Conservation (phyloP, 2,329 filamentous ascomycete genomes). For the Cladosporium cucumerinum region DNA sequence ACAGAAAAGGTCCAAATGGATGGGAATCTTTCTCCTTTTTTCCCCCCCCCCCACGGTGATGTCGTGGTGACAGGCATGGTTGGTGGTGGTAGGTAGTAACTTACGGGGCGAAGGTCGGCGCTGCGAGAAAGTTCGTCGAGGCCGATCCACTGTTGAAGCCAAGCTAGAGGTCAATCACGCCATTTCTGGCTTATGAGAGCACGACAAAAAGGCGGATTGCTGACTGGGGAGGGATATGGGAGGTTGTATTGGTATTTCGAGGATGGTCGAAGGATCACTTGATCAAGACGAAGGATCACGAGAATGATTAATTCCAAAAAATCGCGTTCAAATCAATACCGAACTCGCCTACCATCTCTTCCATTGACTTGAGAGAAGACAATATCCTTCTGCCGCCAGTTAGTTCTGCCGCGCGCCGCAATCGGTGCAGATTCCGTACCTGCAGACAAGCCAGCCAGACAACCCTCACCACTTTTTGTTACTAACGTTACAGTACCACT, state of each 20-base stretch:
- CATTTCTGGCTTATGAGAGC: conserved; percentile 11
- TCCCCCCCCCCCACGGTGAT: neutral
- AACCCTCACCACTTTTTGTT: neutral
- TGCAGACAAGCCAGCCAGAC: conserved; percentile 8
- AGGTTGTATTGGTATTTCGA: neutral
- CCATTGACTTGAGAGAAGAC: neutral
- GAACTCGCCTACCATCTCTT: conserved; percentile 8
- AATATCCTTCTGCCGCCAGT: neutral
- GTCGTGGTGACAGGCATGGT: neutral
- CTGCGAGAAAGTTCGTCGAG: neutral
- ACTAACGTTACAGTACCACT: no score
- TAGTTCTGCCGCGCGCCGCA: conserved; percentile 6
- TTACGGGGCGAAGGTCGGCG: neutral
- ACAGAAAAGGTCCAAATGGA: neutral
- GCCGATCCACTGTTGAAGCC: conserved; percentile 3
- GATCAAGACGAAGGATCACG: neutral
- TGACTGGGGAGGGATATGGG: neutral
- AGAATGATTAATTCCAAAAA: neutral
- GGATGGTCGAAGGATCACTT: neutral
- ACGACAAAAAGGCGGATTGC: neutral
- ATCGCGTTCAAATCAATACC: neutral
- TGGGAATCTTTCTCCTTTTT: neutral
- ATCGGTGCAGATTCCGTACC: conserved; percentile 15
- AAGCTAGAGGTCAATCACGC: conserved; percentile 13
- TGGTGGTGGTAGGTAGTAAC: neutral